phyloP scores from a whole-genome alignment of 768 basidiomycete genomes.

The Lactifluus volemus region DNA sequence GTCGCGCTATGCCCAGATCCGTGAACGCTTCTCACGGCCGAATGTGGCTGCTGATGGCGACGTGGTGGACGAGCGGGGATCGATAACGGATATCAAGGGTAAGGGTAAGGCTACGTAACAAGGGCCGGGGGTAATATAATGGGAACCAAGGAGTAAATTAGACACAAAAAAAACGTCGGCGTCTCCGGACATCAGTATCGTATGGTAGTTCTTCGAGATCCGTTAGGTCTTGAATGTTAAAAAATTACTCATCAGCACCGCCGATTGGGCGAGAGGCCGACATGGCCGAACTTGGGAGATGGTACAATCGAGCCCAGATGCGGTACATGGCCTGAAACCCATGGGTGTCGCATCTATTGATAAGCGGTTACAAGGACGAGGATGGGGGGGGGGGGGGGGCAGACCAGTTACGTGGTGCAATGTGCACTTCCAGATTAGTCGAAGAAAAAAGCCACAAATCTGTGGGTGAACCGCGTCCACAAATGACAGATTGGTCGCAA shows the following conservation, averaged over 20 bases:
- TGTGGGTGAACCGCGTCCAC: too few relatives aligned
- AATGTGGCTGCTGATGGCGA: conserved; percentile 23
- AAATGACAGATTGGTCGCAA: too few relatives aligned
- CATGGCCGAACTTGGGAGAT: conserved; percentile 41
- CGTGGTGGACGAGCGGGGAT: conserved; percentile 27
- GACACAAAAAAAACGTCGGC: too few relatives aligned
- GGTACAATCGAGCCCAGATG: conserved; percentile 39
- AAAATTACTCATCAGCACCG: conserved; percentile 40
- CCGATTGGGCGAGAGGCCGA: conserved; percentile 44
- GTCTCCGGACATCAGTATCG: background rate
- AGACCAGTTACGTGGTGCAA: too few relatives aligned
- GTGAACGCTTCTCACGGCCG: conserved; percentile 51
- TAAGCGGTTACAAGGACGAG: conserved; percentile 28
- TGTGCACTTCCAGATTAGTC: too few relatives aligned
- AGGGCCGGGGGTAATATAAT: too few relatives aligned
- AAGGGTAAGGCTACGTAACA: background rate
- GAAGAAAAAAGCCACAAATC: too few relatives aligned
- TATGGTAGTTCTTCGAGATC: background rate
- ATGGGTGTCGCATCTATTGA: conserved; percentile 43
- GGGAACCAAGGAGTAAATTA: too few relatives aligned
- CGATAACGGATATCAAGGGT: background rate
- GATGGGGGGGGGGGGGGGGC: too few relatives aligned
- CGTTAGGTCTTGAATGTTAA: background rate
- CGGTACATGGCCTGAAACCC: conserved; percentile 32
- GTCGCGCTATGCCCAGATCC: conserved; percentile 70